phyloP scores from a whole-genome alignment of 2,329 filamentous ascomycete genomes.

The Cladophialophora chaetospira region DNA sequence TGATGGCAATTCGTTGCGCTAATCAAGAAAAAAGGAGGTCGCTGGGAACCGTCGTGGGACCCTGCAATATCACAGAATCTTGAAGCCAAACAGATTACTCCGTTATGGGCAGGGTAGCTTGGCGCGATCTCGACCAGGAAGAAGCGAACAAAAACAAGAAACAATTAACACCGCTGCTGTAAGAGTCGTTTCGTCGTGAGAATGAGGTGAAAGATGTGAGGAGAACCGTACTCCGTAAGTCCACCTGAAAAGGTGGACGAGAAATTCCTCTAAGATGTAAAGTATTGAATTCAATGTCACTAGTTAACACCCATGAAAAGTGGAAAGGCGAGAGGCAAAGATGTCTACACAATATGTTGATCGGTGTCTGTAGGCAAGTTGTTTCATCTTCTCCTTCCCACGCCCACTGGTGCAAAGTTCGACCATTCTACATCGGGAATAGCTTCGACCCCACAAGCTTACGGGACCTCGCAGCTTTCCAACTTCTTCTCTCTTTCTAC shows the following conservation, averaged over 20 bases:
- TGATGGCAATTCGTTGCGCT: no score
- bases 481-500: no score
- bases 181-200: not conserved
- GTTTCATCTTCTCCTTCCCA: not conserved
- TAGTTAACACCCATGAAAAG: not conserved
- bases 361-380: not conserved
- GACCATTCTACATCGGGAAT: not conserved
- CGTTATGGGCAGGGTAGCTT: no score
- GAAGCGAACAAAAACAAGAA: not conserved
- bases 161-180: not conserved
- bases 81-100: no score
- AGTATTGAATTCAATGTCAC: not conserved
- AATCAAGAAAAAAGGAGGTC: no score
- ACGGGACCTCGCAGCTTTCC: no score
- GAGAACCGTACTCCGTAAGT: not conserved
- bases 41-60: no score
- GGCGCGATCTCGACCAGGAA: not conserved
- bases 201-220: not conserved
- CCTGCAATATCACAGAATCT: no score
- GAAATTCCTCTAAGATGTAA: not conserved
- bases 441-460: no score
- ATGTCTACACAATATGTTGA: not conserved
- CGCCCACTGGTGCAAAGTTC: not conserved
- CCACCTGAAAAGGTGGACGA: not conserved
- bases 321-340: not conserved